Conservation (phyloP, 108 stramenopile species). For the Nannochloropsis salina region DNA sequence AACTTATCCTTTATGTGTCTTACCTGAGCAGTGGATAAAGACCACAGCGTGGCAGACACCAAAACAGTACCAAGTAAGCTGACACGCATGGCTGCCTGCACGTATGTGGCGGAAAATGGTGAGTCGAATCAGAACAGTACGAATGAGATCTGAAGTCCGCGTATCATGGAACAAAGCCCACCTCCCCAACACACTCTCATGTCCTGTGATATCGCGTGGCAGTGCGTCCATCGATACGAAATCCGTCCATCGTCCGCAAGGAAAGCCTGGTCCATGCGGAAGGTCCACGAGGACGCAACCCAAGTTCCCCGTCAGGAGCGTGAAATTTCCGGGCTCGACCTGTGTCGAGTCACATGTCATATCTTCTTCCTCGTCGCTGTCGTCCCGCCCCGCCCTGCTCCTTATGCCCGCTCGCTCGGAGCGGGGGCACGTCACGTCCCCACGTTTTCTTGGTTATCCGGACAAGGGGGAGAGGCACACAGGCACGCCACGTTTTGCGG, state of each 20-base stretch:
- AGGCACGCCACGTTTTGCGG: too few species aligned
- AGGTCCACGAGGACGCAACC: not conserved
- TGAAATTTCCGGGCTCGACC: not conserved
- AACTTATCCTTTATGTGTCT: not conserved
- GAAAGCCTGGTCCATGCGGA: not conserved
- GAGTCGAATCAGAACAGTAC: not conserved
- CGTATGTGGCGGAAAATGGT: not conserved
- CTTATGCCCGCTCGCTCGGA: too few species aligned
- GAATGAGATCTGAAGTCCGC: not conserved
- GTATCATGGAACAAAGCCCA: not conserved
- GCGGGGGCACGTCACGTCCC: too few species aligned
- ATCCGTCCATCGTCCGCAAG: not conserved
- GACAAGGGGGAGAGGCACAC: too few species aligned
- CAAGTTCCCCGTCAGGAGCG: not conserved
- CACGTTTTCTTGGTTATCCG: too few species aligned
- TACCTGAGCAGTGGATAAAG: not conserved
- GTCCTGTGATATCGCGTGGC: not conserved
- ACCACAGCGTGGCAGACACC: not conserved
- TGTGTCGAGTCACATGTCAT: constrained; percentile 17
- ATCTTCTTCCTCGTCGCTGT: not conserved
- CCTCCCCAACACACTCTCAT: not conserved
- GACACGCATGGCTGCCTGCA: constrained; percentile 1
- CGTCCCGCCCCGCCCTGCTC: not conserved
- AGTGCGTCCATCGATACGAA: not conserved
- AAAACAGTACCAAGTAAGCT: not conserved